Conservation (phyloP, 371 early-diverging fungal species). For the Haplosporangium sp. region DNA sequence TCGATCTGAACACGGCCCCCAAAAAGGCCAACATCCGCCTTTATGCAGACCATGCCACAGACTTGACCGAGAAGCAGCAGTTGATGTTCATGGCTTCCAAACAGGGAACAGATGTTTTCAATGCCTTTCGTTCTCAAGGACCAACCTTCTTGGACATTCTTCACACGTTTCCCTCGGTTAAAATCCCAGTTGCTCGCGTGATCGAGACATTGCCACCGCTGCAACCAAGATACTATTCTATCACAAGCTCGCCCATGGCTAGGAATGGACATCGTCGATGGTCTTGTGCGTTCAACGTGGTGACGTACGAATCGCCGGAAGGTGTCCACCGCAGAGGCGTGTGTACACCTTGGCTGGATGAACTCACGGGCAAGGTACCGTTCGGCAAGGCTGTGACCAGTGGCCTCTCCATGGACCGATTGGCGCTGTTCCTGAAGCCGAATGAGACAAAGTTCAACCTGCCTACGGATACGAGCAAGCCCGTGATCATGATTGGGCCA, state of each 20-base stretch:
- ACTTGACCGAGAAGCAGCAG: constrained; percentile 72
- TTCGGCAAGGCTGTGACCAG: constrained; percentile 23
- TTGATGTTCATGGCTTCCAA: constrained; percentile 83
- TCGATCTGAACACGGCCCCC: constrained; percentile 81
- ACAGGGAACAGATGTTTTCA: constrained; percentile 78
- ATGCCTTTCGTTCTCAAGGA: constrained; percentile 68
- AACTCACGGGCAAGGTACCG: constrained; percentile 59
- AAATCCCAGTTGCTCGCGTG: constrained; percentile 71
- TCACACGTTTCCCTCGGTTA: constrained; percentile 77
- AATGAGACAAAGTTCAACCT: constrained; percentile 77
- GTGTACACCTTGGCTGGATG: constrained; percentile 86
- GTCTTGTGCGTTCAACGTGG: constrained; percentile 88
- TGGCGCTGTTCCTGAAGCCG: constrained; percentile 32
- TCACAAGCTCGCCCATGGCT: constrained; percentile 74
- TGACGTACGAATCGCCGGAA: constrained; percentile 68
- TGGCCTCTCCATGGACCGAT: constrained; percentile 13
- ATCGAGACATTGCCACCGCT: constrained; percentile 82
- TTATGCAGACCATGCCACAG: constrained; percentile 81
- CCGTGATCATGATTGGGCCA: constrained; percentile 97
- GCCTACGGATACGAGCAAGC: constrained; percentile 79
- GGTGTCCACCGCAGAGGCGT: constrained; percentile 75
- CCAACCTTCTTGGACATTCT: constrained; percentile 85
- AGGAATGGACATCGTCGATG: constrained; percentile 59
- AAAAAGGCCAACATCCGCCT: constrained; percentile 85
- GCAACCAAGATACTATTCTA: constrained; percentile 90